Percentiles rank a stretch among this genome's conserved stretches.
These are phyloP conservation scores for Xylaria castorea DNA, from an alignment of 495 filamentous ascomycete genomes.

Conservation along the genomic window DNA sequence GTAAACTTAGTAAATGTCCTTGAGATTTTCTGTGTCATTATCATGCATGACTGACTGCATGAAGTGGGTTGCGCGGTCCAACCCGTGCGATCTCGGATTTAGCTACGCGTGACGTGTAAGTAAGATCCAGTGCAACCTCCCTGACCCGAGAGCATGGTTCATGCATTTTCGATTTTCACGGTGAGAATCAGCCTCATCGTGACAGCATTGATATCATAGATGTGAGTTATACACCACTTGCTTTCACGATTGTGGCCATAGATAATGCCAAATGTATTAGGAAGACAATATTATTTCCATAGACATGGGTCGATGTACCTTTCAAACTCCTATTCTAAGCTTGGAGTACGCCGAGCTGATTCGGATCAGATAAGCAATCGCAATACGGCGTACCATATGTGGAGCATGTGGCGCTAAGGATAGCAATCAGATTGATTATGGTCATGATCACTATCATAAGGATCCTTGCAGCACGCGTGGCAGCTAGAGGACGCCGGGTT, in stretches of 20 bases:
- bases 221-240: neutral
- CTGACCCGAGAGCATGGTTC: conserved; percentile 5
- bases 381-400: neutral
- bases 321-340: neutral
- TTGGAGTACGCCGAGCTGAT: neutral
- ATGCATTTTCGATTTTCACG: neutral
- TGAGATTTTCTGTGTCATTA: neutral
- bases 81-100: neutral
- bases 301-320: neutral
- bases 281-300: neutral
- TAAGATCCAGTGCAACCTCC: neutral
- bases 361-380: neutral
- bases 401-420: neutral
- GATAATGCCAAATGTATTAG: neutral
- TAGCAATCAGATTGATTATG: neutral
- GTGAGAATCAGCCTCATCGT: neutral
- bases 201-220: neutral
- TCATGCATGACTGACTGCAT: neutral
- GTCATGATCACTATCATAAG: neutral
- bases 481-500: neutral
- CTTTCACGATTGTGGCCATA: neutral
- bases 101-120: neutral
- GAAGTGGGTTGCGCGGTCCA: neutral
- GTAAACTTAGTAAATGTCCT: neutral
- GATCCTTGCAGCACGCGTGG: neutral